These are phyloP conservation scores for Cornus florida DNA, from an alignment of 148 eudicot species.

Conservation along the genomic window DNA sequence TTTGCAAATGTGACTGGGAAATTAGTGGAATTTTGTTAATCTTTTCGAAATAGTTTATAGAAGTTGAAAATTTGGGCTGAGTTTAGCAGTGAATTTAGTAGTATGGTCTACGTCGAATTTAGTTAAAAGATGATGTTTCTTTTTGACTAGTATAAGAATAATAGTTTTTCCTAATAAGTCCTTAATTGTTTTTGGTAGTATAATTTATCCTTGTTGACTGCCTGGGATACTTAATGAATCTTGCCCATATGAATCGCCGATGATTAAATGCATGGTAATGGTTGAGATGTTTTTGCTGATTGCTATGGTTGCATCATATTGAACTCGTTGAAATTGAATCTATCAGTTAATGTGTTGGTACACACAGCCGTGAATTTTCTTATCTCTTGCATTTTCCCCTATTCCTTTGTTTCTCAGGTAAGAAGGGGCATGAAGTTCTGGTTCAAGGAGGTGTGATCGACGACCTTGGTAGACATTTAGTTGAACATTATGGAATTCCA, in stretches of 20 bases:
- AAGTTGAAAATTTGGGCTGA: not conserved
- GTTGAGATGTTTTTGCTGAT: not conserved
- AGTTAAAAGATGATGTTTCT: not conserved
- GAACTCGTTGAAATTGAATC: not conserved
- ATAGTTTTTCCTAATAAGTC: not conserved
- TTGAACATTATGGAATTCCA: slow-evolving; percentile 87
- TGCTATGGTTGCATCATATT: not conserved
- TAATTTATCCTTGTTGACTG: not conserved
- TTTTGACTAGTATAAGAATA: too few relatives aligned
- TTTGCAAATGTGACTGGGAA: too few relatives aligned
- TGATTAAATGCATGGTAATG: too few relatives aligned
- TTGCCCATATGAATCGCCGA: not conserved
- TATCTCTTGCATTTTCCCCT: not conserved
- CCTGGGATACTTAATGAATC: not conserved
- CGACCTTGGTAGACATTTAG: slow-evolving; percentile 84
- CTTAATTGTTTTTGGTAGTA: not conserved
- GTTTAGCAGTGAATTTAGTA: not conserved
- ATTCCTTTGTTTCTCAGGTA: slow-evolving; percentile 48
- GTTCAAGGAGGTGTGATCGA: slow-evolving; percentile 97
- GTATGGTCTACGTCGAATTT: not conserved
- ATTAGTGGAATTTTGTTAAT: too few relatives aligned
- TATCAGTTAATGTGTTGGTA: not conserved
- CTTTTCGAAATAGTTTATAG: too few relatives aligned
- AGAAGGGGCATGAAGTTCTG: slow-evolving; percentile 91
- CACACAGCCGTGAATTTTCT: not conserved